Base-by-base conservation (phyloP, 2,329 filamentous ascomycete genomes). In the Paracorniculantispora psalliotae region DNA sequence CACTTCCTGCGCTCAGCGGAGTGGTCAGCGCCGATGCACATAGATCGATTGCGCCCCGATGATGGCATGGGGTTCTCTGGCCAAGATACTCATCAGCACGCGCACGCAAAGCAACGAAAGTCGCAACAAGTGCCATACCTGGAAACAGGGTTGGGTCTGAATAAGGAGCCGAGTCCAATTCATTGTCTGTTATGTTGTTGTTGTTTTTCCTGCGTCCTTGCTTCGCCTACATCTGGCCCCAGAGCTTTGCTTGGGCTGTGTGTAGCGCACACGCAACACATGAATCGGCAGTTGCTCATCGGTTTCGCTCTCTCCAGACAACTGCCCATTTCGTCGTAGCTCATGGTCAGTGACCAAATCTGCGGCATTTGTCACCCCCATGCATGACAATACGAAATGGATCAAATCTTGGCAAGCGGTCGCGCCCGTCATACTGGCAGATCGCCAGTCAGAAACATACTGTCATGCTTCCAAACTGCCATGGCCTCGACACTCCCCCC, bases 41-140 rank as follows among this genome's bases (percentile, higher is more conserved):
- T 43, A 57, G 54, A 57, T 57, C 54, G 46, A 50, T 57, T 57
- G 30, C 46, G 35, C 35, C 17, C 44, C 54, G 54, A 57, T 57
- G 54, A 57, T 57, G 25, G 35, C 25, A 50, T 44, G 23, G 54
- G n/a, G 52, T 13, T 57, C 19, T 21, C 26, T 30, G 6, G 51
- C 37, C 37, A 43, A 9, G n/a, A 17, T 12, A 33, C 10, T 30
- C 23, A 26, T 17, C 9, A 28, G 41, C 9, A 19, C 9, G 23
- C 15, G 17, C 15, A 13, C 15, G 6, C 17, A 10, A 37, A 9
- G 19, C 12, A 37, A 7, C n/a, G 25, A 39, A 19, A 51, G 21
- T 10, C 44, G 15, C 7, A 9, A 15, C 21, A 39, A 6, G 21
- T 9, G 25, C 7, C 10, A n/a, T n/a, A n/a, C n/a, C n/a, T n/a